Conservation (phyloP, 2,329 filamentous ascomycete genomes). For the Diaporthe sp. region DNA sequence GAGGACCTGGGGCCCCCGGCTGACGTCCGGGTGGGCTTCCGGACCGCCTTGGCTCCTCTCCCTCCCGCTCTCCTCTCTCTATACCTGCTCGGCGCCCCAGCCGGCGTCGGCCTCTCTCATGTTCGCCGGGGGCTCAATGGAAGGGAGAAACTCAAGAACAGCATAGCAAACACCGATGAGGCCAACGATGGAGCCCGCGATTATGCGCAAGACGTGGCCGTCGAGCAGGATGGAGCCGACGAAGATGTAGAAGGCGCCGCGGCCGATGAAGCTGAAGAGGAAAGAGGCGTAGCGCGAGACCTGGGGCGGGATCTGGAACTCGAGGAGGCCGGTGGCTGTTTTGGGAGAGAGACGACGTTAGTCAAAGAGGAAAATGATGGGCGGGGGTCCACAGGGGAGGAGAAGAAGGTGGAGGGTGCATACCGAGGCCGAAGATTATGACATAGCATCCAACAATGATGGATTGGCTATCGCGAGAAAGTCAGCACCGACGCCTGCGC, state of each 20-base stretch:
- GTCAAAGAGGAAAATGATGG: background rate
- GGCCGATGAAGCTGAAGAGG: slow-evolving; percentile 96
- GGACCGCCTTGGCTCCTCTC: background rate
- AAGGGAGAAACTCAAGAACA: slow-evolving; percentile 81
- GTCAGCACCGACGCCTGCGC: slow-evolving; percentile 17
- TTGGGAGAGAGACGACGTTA: background rate
- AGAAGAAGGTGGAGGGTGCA: slow-evolving; percentile 48
- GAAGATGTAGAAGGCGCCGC: slow-evolving; percentile 98
- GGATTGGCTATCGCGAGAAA: slow-evolving; percentile 65
- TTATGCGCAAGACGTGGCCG: slow-evolving; percentile 74
- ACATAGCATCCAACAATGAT: slow-evolving; percentile 89
- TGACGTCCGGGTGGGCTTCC: background rate
- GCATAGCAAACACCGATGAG: slow-evolving; percentile 84
- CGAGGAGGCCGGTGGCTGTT: slow-evolving; percentile 52
- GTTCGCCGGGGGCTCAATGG: slow-evolving; percentile 84
- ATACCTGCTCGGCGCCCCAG: slow-evolving; percentile 85
- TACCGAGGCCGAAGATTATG: slow-evolving; percentile 90
- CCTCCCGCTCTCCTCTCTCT: slow-evolving; percentile 48
- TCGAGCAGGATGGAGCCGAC: slow-evolving; percentile 88
- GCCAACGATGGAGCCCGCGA: slow-evolving; percentile 84
- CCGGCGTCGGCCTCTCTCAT: slow-evolving; percentile 84
- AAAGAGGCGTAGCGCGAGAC: slow-evolving; percentile 95
- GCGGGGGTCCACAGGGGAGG: background rate
- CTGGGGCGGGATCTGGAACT: slow-evolving; percentile 96
- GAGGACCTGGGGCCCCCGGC: background rate